Base-by-base conservation (phyloP, 73 alveolate genomes). In the Paramecium pentaurelia region DNA sequence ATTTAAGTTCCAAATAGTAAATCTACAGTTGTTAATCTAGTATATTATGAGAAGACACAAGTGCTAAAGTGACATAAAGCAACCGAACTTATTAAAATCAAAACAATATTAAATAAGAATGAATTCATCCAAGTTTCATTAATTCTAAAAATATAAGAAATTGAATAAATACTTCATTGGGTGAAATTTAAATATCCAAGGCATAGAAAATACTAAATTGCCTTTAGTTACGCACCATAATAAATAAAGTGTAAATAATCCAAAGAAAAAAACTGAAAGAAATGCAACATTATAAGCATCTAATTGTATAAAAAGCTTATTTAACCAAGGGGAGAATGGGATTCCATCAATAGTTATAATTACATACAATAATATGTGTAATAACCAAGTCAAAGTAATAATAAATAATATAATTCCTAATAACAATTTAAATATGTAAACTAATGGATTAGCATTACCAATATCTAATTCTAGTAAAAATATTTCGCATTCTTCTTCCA, bases 81-180 rank as follows among this genome's bases (percentile, higher is more conserved):
- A 40, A 95, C 94, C 30, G 97, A 87, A 92, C 97, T 92, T 16
- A 96, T 68, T 58, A 94, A 86, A 54, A 95, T 92, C 9, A 96
- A 18, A 49, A 88, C 51, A 30, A 93, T 95, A 64, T 96, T 96
- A 77, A 96, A 93, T 30, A 96, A 34, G 71, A 96, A 95, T n/a
- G 96, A 54, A 64, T 95, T 95, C 95, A 96, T 92, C 92, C 95
- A 96, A 6, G 99, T 96, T 91, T 96, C 99, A 80, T 96, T 94
- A 0, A 95, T 94, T 25, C 96, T 90, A 70, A 18, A 6, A 38
- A 27, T 9, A 92, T 27, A 47, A 25, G 38, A 27, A 0, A 20
- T 9, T 20, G 16, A 68, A 90, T 95, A 10, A 68, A 90, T 95
- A 93, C 96, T 60, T 88, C 95, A 96, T 73, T 1, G 99, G 99